Evolutionary conservation across 345 rosid species (phyloP).

Genomic region (Ailanthus altissimus): DNA sequence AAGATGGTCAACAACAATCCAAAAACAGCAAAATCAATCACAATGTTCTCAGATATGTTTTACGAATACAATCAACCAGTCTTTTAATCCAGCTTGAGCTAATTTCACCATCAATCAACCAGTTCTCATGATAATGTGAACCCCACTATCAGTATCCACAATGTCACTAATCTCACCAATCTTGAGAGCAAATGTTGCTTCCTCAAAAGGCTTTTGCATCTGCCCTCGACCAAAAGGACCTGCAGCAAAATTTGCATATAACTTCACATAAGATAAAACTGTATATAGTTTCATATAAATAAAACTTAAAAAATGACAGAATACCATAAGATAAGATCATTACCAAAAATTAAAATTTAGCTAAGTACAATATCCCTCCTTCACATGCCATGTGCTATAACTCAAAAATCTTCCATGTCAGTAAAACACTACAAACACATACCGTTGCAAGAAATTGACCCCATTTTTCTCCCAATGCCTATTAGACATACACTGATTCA

Average conservation of each 20-base stretch:
- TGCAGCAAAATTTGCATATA: conserved; percentile 28
- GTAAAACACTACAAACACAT: neutral
- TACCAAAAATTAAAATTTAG: too few species aligned
- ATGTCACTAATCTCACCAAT: conserved; percentile 90
- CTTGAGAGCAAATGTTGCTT: conserved; percentile 69
- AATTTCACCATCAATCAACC: conserved; percentile 37
- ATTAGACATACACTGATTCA: neutral
- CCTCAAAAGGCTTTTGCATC: conserved; percentile 99
- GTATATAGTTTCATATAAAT: conserved; percentile 3
- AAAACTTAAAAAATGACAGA: neutral
- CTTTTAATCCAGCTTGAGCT: conserved; percentile 4
- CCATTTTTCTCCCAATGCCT: neutral
- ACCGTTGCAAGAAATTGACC: neutral
- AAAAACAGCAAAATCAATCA: conserved; percentile 20
- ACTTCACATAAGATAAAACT: conserved; percentile 2
- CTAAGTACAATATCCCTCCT: neutral
- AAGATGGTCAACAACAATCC: neutral
- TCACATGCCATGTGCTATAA: neutral
- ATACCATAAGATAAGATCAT: neutral
- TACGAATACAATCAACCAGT: conserved; percentile 8
- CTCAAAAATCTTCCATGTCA: neutral
- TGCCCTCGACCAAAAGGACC: conserved; percentile 89
- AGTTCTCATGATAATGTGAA: conserved; percentile 87
- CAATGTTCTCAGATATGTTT: conserved; percentile 5
- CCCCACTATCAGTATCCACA: conserved; percentile 94